Evolutionary conservation across 441 rosid genomes (phyloP).

Genomic region (Adansonia rubrostipa): DNA sequence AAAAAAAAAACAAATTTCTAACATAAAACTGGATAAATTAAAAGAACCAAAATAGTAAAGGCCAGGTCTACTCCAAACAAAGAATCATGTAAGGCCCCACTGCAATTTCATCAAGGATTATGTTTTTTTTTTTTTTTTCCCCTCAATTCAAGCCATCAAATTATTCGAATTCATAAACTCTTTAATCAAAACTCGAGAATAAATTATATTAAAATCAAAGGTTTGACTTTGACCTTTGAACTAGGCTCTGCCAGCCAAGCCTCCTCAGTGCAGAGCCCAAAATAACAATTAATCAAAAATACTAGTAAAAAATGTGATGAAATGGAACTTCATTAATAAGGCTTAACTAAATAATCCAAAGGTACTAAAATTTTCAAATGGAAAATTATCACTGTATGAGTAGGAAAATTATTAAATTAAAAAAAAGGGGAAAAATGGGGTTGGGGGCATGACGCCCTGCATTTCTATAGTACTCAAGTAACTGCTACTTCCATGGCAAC

Average conservation of each 20-base stretch:
- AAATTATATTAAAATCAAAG: background rate
- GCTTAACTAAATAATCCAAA: background rate
- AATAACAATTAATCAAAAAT: background rate
- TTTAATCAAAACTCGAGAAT: too few relatives aligned
- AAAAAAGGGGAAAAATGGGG: background rate
- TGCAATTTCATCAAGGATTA: too few relatives aligned
- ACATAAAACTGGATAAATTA: too few relatives aligned
- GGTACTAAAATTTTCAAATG: background rate
- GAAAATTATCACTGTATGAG: background rate
- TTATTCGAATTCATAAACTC: too few relatives aligned
- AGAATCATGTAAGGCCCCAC: too few relatives aligned
- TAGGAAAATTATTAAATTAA: background rate
- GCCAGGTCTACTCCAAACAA: too few relatives aligned
- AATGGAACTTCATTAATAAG: background rate
- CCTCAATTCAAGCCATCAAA: too few relatives aligned
- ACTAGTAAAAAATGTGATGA: background rate
- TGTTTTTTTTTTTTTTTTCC: too few relatives aligned
- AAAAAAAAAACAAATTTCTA: too few relatives aligned
- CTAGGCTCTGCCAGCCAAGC: background rate
- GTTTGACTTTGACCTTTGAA: background rate
- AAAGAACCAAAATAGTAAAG: too few relatives aligned
- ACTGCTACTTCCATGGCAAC: slow-evolving; percentile 33
- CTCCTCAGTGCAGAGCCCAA: background rate
- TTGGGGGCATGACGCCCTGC: background rate
- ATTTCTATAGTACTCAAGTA: background rate